Evolutionary conservation across 2,329 filamentous ascomycete species (phyloP).

Genomic region (Neofusicoccum ribis): DNA sequence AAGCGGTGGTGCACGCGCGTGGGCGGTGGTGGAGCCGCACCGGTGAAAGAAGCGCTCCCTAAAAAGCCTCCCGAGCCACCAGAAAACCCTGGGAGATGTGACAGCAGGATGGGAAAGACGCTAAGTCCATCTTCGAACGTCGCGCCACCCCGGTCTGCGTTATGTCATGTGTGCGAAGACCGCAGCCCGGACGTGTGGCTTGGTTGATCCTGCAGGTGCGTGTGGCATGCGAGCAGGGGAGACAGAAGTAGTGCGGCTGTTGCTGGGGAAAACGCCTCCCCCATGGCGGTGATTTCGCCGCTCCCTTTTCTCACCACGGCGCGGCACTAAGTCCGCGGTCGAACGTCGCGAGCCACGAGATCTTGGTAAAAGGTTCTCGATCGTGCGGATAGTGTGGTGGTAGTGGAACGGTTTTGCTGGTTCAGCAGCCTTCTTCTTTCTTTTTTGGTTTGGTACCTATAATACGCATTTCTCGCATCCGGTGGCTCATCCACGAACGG

Average conservation of each 20-base stretch:
- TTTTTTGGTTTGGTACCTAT: background rate
- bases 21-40: background rate
- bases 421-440: background rate
- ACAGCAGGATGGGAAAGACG: background rate
- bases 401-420: background rate
- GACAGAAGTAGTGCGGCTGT: too few relatives aligned
- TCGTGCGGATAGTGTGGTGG: background rate
- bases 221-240: background rate
- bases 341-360: constrained; percentile 1
- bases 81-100: background rate
- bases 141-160: constrained; percentile 4
- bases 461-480: too few relatives aligned
- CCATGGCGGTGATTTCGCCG: background rate
- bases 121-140: constrained; percentile 14
- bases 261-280: background rate
- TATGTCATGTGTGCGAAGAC: constrained; percentile 7
- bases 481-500: background rate
- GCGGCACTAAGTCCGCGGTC: background rate
- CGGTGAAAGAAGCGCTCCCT: background rate
- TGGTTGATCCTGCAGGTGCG: background rate
- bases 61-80: background rate
- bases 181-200: background rate
- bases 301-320: background rate
- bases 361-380: background rate
- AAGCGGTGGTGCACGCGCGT: too few relatives aligned